Base-by-base conservation (phyloP, 306 rosid genomes). In the Lagenaria siceraria region DNA sequence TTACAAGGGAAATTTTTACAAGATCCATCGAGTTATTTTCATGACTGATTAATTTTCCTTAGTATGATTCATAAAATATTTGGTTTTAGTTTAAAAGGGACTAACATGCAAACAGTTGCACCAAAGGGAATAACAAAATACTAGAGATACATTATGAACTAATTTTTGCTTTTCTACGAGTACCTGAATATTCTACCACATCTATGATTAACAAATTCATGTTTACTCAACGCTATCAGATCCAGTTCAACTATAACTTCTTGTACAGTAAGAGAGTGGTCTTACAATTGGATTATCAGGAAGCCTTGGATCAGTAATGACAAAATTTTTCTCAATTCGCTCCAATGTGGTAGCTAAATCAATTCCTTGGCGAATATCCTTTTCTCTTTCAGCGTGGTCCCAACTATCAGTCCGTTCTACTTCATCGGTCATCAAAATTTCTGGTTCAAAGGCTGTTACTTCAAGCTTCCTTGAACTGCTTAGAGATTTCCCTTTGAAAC, bases 341-440 rank as follows among this genome's bases (percentile, higher is more conserved):
- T 95, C 98, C 90, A 95, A 88, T 61, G 99, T 95, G 79, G 98
- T 95, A 78, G 97, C 99, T 42, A 95, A 82, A 85, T 95, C 99
- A 71, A 95, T 83, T 83, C 99, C 99, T 84, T 95, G 99, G 48
- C 98, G 89, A 42, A 87, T 84, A 81, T 92, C 97, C 75, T 87
- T 89, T 72, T 89, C 97, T 84, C 96, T 89, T 83, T 60, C 87
- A 52, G 78, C 35, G 73, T 25, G 51, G 53, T 88, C 99, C 97
- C 85, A 90, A 80, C 87, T 85, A 33, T 88, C 83, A 17, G 84
- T 31, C 78, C 75, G 18, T 51, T 84, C 89, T 13, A 82, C 25
- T 72, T 92, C 97, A 71, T 56, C 82, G 21, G 92, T 87, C 97
- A 92, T 92, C 86, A 95, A 82, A 85, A 79, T 68, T 80, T 92